Evolutionary conservation across 345 rosid species (phyloP).

Genomic region (Stellera chamaejasme): DNA sequence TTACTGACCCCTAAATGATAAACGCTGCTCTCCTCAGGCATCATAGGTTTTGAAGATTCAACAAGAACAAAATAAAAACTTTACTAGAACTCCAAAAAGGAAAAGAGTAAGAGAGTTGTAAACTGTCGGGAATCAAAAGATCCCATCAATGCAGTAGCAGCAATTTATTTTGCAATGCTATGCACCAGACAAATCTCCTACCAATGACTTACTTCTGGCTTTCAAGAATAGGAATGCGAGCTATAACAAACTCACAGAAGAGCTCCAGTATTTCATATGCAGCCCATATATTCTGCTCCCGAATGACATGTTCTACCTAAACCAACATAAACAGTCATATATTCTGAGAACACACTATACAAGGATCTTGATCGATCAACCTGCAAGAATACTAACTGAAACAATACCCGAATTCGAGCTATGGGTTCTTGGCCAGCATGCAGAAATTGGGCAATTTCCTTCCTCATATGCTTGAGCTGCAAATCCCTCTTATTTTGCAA

Average conservation of each 20-base stretch:
- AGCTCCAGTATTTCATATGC: constrained; percentile 86
- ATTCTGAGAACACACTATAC: constrained; percentile 1
- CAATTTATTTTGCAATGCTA: too few relatives aligned
- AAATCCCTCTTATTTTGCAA: constrained; percentile 89
- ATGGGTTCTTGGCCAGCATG: constrained; percentile 94
- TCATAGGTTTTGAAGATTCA: too few relatives aligned
- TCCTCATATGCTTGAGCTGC: constrained; percentile 86
- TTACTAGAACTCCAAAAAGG: too few relatives aligned
- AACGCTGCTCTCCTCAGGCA: too few relatives aligned
- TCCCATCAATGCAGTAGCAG: too few relatives aligned
- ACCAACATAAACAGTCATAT: constrained; percentile 7
- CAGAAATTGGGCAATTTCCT: constrained; percentile 88
- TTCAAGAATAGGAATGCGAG: constrained; percentile 81
- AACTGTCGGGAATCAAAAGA: too few relatives aligned
- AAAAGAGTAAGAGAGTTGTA: too few relatives aligned
- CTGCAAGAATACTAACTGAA: constrained; percentile 1
- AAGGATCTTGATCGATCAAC: constrained; percentile 6
- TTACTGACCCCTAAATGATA: too few relatives aligned
- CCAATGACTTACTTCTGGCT: constrained; percentile 41
- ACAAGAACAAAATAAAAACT: too few relatives aligned
- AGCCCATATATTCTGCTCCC: constrained; percentile 76
- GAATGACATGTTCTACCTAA: constrained; percentile 93
- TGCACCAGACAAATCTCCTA: background rate
- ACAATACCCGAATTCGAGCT: constrained; percentile 75
- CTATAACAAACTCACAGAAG: constrained; percentile 86